phyloP scores from a whole-genome alignment of 148 eudicot genomes.

The Hydrangea macrophylla region DNA sequence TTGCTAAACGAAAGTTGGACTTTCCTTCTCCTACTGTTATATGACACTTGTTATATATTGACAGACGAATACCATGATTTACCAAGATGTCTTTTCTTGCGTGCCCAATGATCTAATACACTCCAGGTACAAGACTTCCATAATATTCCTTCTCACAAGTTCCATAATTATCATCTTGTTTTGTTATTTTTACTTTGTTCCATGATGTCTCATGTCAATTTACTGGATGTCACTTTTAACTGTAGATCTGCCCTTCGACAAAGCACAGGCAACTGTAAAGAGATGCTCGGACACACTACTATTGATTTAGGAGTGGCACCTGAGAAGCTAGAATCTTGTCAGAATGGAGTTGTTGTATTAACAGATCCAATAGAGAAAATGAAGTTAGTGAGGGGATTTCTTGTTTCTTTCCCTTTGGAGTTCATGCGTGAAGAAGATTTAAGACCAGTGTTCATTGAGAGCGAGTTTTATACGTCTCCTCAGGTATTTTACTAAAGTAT shows the following conservation, averaged over 20 bases:
- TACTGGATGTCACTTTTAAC: no score
- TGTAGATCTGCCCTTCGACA: constrained; percentile 78
- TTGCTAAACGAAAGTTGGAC: no score
- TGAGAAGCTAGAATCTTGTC: constrained; percentile 71
- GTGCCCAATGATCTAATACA: constrained; percentile 92
- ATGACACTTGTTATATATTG: not conserved
- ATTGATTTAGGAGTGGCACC: constrained; percentile 94
- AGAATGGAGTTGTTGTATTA: constrained; percentile 61
- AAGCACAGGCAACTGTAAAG: constrained; percentile 78
- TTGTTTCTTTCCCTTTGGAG: constrained; percentile 89
- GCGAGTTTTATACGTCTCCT: constrained; percentile 94
- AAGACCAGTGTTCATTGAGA: constrained; percentile 94
- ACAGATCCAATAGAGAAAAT: constrained; percentile 84
- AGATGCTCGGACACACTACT: constrained; percentile 87
- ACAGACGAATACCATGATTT: constrained; percentile 97
- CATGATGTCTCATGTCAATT: no score
- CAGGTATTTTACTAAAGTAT: constrained; percentile 86
- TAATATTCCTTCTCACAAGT: not conserved
- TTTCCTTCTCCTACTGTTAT: no score
- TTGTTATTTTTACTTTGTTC: no score
- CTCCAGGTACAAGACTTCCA: constrained; percentile 53
- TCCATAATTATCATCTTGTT: not conserved
- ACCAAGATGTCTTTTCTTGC: constrained; percentile 95
- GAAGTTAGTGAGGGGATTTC: constrained; percentile 78
- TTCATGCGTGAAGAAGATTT: constrained; percentile 93